Evolutionary conservation across 176 grass and related monocot species (phyloP).

Genomic region (Urochloa ruziziensis): DNA sequence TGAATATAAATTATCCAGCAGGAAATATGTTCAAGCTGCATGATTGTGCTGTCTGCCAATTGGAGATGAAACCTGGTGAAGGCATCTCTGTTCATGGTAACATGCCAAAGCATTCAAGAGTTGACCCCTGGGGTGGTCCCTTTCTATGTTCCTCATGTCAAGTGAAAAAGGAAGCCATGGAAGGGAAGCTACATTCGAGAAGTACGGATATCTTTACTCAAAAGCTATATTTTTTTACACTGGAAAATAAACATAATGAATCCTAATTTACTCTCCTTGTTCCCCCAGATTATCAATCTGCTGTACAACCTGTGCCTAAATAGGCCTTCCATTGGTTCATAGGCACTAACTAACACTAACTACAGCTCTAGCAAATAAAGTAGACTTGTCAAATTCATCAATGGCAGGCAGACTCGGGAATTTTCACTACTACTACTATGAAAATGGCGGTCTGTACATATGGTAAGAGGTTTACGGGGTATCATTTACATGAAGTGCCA

Average conservation of each 20-base stretch:
- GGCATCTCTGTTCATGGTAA: constrained; percentile 73
- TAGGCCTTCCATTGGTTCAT: constrained; percentile 34
- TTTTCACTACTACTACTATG: constrained; percentile 13
- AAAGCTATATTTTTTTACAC: constrained; percentile 14
- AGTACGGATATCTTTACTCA: constrained; percentile 47
- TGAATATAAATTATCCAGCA: constrained; percentile 54
- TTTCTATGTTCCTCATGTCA: constrained; percentile 88
- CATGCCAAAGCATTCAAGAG: constrained; percentile 42
- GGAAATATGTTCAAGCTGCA: constrained; percentile 76
- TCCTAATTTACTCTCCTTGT: constrained; percentile 30
- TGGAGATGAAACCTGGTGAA: constrained; percentile 88
- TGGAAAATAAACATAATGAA: constrained; percentile 21
- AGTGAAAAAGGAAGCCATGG: constrained; percentile 92
- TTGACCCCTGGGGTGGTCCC: constrained; percentile 77
- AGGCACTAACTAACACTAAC: constrained; percentile 33
- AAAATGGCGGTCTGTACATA: constrained; percentile 6
- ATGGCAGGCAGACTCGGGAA: constrained; percentile 3
- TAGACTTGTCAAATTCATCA: constrained; percentile 15
- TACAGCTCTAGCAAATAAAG: constrained; percentile 25
- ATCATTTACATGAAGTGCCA: constrained; percentile 18
- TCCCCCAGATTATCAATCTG: constrained; percentile 56
- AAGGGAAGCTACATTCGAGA: constrained; percentile 65
- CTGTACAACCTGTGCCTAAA: constrained; percentile 41
- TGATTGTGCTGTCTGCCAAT: constrained; percentile 85
- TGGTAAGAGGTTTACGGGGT: constrained; percentile 27